phyloP scores from a whole-genome alignment of 2,329 filamentous ascomycete species.

The Bipolaris zeicola region DNA sequence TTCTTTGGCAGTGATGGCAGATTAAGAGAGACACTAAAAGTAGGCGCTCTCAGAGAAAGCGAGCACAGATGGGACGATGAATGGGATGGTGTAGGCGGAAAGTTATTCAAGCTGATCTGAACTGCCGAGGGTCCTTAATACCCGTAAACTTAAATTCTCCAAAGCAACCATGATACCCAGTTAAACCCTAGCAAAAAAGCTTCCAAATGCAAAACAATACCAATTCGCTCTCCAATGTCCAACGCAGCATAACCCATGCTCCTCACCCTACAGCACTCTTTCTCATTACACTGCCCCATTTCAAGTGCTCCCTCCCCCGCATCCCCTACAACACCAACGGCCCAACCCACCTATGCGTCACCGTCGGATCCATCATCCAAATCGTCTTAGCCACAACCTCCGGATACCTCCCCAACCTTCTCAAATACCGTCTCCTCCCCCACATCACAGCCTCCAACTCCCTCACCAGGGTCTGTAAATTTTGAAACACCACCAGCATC shows the following conservation, averaged over 20 bases:
- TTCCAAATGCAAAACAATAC: not conserved
- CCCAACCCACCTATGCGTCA: not conserved
- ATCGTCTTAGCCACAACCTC: not conserved
- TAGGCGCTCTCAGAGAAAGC: constrained; percentile 76
- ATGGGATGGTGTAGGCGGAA: constrained; percentile 83
- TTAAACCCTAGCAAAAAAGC: not conserved
- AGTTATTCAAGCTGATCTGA: constrained; percentile 58
- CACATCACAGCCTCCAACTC: not conserved
- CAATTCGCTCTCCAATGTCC: not conserved
- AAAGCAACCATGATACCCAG: not conserved
- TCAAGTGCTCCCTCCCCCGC: too few relatives aligned
- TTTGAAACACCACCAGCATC: not conserved
- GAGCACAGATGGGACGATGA: constrained; percentile 85
- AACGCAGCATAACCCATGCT: not conserved
- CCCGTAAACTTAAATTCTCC: not conserved
- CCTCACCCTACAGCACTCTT: not conserved
- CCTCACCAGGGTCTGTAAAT: not conserved
- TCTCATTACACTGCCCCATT: too few relatives aligned
- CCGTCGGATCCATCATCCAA: not conserved
- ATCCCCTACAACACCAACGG: not conserved
- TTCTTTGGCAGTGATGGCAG: constrained; percentile 63
- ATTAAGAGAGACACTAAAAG: constrained; percentile 66
- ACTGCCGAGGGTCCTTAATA: not conserved
- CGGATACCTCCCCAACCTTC: not conserved
- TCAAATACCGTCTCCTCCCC: not conserved